These are phyloP conservation scores for Mikania micrantha DNA, from an alignment of 129 eudicot species.

Conservation along the genomic window DNA sequence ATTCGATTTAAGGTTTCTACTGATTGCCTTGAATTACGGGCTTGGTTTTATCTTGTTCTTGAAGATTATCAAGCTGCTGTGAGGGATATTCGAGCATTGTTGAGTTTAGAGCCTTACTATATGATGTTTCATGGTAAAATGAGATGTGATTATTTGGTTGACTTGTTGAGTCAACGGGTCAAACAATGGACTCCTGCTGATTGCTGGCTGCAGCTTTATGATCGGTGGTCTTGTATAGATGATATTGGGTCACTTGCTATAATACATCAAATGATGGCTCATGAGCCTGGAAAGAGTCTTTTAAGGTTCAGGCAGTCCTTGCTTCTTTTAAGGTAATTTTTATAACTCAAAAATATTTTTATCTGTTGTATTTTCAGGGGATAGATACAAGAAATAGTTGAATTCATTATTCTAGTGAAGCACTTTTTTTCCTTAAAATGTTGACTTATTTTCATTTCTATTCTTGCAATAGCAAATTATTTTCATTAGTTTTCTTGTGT, in stretches of 20 bases:
- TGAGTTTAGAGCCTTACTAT: constrained; percentile 57
- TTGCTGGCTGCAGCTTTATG: constrained; percentile 72
- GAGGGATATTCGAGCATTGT: constrained; percentile 53
- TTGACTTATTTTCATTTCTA: no score
- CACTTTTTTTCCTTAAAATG: not conserved
- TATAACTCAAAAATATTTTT: not conserved
- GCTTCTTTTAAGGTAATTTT: constrained; percentile 59
- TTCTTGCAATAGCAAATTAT: not conserved
- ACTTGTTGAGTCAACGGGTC: constrained; percentile 37
- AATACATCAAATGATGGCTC: constrained; percentile 59
- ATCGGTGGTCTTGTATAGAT: constrained; percentile 77
- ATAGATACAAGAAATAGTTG: not conserved
- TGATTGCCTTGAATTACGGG: constrained; percentile 61
- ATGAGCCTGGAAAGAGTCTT: constrained; percentile 63
- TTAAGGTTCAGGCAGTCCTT: constrained; percentile 63
- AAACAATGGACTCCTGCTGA: constrained; percentile 60
- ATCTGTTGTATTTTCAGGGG: not conserved
- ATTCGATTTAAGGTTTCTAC: constrained; percentile 53
- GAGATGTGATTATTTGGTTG: constrained; percentile 51
- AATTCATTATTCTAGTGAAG: not conserved
- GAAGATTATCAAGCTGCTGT: constrained; percentile 57
- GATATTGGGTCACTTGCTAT: constrained; percentile 74
- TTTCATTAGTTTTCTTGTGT: not conserved
- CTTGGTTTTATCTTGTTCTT: constrained; percentile 55
- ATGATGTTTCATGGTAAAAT: constrained; percentile 59